A percentile compares a stretch with the other conserved stretches of the same genome.
These are phyloP conservation scores for Myxozyma kluyveri DNA, from an alignment of 805 yeast genomes.

Conservation along the genomic window DNA sequence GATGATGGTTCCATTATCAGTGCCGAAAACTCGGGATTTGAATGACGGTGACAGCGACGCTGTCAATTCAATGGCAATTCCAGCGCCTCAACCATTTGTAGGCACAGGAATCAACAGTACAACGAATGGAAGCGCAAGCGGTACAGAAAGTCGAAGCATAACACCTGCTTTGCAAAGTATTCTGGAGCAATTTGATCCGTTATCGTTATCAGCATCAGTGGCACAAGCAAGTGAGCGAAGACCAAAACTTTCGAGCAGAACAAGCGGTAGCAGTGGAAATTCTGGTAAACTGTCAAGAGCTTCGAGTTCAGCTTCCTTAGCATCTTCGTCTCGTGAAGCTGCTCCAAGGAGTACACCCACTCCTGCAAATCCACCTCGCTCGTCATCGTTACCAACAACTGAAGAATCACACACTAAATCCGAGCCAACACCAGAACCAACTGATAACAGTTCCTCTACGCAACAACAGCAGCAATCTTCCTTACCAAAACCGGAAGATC, in stretches of 20 bases:
- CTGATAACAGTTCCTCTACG: background rate
- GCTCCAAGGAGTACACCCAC: background rate
- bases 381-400: slow-evolving; percentile 1
- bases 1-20: background rate
- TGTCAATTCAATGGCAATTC: slow-evolving; percentile 11
- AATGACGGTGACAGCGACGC: background rate
- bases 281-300: slow-evolving; percentile 1
- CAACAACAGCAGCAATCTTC: slow-evolving; percentile 5
- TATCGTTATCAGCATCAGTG: slow-evolving; percentile 16
- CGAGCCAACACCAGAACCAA: background rate
- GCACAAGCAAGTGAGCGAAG: slow-evolving; percentile 8
- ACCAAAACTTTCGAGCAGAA: slow-evolving; percentile 3
- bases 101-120: slow-evolving; percentile 17
- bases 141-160: background rate
- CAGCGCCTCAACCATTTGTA: slow-evolving; percentile 22
- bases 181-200: slow-evolving; percentile 35
- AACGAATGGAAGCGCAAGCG: slow-evolving; percentile 7
- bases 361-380: background rate
- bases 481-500: slow-evolving; percentile 33
- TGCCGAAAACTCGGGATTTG: background rate
- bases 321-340: slow-evolving; percentile 1
- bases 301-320: slow-evolving; percentile 9
- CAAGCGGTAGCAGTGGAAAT: slow-evolving; percentile 1
- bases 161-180: slow-evolving; percentile 24
- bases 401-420: background rate